Base-by-base conservation (phyloP, 306 rosid genomes). In the Fragaria nilgerrensis region DNA sequence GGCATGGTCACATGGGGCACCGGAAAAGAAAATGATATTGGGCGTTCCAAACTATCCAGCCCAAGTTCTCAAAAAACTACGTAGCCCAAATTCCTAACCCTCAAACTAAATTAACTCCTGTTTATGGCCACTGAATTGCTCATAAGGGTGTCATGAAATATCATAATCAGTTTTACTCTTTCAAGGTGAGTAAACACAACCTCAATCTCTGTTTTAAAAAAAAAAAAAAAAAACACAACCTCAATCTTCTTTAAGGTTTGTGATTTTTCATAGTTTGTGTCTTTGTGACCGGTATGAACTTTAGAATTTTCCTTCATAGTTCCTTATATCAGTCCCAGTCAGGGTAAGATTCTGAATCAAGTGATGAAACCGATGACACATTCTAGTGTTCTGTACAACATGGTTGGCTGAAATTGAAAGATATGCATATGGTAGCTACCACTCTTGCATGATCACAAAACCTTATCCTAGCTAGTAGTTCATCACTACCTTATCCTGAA, bases 401-500 rank as follows among this genome's bases (percentile, higher is more conserved):
- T 7, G 34, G 50, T 49, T 19, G 63, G 62, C 63, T 49, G 75
- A 72, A 72, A 72, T 2, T 34, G 48, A 72, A 72, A 36, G 49
- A 52, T 25, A 59, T 72, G 65, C n/a, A 53, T 52, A 47, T 41
- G 62, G 45, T 4, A 17, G 58, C 22, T 52, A 52, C 43, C 75
- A 34, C 25, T 43, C 39, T 25, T 23, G 64, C 32, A 58, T 5
- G 65, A n/a, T 52, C n/a, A 61, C 14, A 25, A 27, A 20, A 52
- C 45, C 75, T 72, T 72, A 52, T 53, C 76, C 36, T 36, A n/a
- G 25, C 25, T 20, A n/a, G 55, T 2, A 50, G 47, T 44, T 23
- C 41, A 62, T 37, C 76, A 55, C 23, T 53, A 55, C 23, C 67
- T 73, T 73, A 73, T 73, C 67, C 29, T 55, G 76, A 37, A 53